Percentiles rank a stretch among this genome's conserved stretches.
phyloP scores from a whole-genome alignment of 2,329 filamentous ascomycete species.

The Juglanconis oblonga region DNA sequence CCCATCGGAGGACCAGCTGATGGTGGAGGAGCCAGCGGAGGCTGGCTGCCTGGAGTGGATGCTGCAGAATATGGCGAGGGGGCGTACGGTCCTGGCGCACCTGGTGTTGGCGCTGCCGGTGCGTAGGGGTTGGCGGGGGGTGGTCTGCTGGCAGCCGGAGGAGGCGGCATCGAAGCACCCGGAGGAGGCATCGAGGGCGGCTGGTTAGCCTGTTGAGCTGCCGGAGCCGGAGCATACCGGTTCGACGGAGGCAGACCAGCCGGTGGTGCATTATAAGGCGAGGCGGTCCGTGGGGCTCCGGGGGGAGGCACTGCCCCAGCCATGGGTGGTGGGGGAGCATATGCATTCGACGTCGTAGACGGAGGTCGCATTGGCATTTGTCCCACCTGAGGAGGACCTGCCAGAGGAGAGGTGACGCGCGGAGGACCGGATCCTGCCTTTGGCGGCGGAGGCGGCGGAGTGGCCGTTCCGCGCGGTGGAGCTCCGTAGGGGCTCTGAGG shows the following conservation, averaged over 20 bases:
- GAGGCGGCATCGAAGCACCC: constrained; percentile 35
- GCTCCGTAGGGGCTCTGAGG: constrained; percentile 56
- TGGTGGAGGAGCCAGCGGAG: constrained; percentile 38
- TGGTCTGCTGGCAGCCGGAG: constrained; percentile 41
- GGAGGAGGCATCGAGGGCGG: constrained; percentile 28
- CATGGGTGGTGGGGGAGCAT: constrained; percentile 57
- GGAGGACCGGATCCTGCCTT: constrained; percentile 67
- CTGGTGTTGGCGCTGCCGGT: constrained; percentile 33
- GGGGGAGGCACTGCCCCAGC: constrained; percentile 39
- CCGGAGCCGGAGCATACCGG: constrained; percentile 70
- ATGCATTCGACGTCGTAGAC: constrained; percentile 59
- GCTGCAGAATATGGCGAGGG: constrained; percentile 50
- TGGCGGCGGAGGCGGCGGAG: constrained; percentile 78
- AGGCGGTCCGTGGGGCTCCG: constrained; percentile 69
- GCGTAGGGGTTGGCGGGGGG: constrained; percentile 46
- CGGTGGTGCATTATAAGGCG: constrained; percentile 83
- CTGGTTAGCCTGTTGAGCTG: constrained; percentile 50
- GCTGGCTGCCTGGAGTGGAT: constrained; percentile 36
- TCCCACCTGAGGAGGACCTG: constrained; percentile 50
- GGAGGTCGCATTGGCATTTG: constrained; percentile 46
- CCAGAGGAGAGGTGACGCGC: constrained; percentile 70
- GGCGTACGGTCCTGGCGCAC: constrained; percentile 51
- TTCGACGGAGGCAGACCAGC: constrained; percentile 66
- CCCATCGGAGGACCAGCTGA: constrained; percentile 36
- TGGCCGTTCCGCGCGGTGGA: constrained; percentile 56